Conservation (phyloP, 768 basidiomycete species). For the Boletus rufocinnamomeus region DNA sequence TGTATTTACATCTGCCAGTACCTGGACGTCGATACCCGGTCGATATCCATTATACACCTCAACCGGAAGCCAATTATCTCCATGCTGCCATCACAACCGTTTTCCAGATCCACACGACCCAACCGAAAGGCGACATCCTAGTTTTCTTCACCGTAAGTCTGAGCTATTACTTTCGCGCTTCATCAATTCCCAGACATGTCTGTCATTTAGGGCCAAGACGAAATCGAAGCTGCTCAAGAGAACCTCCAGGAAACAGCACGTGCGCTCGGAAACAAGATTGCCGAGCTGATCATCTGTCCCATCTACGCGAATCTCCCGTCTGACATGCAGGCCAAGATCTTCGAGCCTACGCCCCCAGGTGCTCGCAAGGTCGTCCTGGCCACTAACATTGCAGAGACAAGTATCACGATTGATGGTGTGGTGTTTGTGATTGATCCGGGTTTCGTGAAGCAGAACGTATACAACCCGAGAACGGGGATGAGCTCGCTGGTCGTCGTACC, state of each 20-base stretch:
- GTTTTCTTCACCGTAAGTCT: slow-evolving; percentile 88
- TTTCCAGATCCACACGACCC: slow-evolving; percentile 98
- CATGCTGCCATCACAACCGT: slow-evolving; percentile 98
- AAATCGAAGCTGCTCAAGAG: slow-evolving; percentile 97
- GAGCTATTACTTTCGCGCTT: neutral
- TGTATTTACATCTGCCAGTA: slow-evolving; percentile 48
- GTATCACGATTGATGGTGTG: slow-evolving; percentile 98
- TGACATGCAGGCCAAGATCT: slow-evolving; percentile 99
- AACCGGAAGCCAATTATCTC: slow-evolving; percentile 98
- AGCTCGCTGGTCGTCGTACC: slow-evolving; percentile 95
- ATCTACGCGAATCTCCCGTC: slow-evolving; percentile 99
- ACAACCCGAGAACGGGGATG: slow-evolving; percentile 99
- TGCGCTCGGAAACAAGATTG: slow-evolving; percentile 93
- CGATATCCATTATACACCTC: slow-evolving; percentile 98
- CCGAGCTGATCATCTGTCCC: slow-evolving; percentile 92
- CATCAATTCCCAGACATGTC: slow-evolving; percentile 5
- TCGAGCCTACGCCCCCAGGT: slow-evolving; percentile 96
- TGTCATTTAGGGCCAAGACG: slow-evolving; percentile 80
- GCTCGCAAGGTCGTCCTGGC: slow-evolving; percentile 97
- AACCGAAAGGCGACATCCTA: slow-evolving; percentile 95
- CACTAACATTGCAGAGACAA: slow-evolving; percentile 99
- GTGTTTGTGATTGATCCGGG: slow-evolving; percentile 99
- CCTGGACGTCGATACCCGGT: slow-evolving; percentile 97
- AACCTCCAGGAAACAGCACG: slow-evolving; percentile 94
- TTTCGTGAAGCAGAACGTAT: slow-evolving; percentile 98